Percentiles rank a stretch among this genome's conserved stretches.
Evolutionary conservation across 495 filamentous ascomycete species (phyloP).

Genomic region (Aspergillus leporis): DNA sequence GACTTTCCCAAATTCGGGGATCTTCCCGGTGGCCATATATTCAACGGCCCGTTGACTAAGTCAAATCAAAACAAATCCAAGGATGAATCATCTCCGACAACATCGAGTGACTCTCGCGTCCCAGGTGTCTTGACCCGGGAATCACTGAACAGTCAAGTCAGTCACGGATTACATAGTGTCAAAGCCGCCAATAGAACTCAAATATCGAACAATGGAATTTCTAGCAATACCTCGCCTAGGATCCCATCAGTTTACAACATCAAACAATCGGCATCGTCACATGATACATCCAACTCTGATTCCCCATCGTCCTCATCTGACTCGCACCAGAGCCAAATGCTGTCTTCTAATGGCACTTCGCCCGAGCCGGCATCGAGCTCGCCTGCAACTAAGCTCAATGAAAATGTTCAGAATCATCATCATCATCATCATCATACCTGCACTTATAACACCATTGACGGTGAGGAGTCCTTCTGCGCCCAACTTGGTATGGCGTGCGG

Average conservation of each 20-base stretch:
- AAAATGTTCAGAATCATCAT: constrained; percentile 45
- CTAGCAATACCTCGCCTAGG: constrained; percentile 9
- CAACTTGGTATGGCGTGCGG: constrained; percentile 72
- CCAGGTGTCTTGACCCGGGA: constrained; percentile 35
- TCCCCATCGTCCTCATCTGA: constrained; percentile 58
- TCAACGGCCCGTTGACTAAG: constrained; percentile 45
- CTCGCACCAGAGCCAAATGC: constrained; percentile 58
- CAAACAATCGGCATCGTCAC: constrained; percentile 33
- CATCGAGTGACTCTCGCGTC: not conserved
- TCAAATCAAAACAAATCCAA: constrained; percentile 34
- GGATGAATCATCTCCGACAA: constrained; percentile 6
- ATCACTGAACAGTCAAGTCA: constrained; percentile 17
- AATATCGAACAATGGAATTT: not conserved
- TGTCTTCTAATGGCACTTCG: constrained; percentile 86
- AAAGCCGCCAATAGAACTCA: not conserved
- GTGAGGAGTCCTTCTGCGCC: constrained; percentile 65
- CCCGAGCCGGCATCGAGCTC: constrained; percentile 65
- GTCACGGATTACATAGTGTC: constrained; percentile 8
- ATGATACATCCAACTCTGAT: constrained; percentile 49
- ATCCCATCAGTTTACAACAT: constrained; percentile 19
- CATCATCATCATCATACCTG: constrained; percentile 14
- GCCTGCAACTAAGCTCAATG: constrained; percentile 49
- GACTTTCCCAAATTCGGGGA: constrained; percentile 93
- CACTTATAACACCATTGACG: constrained; percentile 43
- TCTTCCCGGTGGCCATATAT: constrained; percentile 63